Conservation (phyloP, 1,284 basidiomycete genomes). For the Mycena citricolor region DNA sequence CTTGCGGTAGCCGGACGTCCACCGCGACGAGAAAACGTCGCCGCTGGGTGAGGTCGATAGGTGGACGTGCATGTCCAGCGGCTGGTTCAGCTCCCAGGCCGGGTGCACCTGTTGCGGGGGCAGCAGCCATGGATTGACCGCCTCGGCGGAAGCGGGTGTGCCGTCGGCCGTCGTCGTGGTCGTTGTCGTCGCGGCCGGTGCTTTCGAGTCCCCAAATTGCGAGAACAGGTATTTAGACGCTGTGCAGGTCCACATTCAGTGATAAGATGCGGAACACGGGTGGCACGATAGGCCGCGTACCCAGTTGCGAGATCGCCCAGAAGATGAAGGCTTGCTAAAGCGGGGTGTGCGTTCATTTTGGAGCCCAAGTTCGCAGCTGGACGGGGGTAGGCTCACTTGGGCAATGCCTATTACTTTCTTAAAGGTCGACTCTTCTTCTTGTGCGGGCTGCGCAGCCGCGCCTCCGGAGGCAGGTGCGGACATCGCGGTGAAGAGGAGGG, state of each 20-base stretch:
- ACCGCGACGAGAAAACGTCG: constrained; percentile 56
- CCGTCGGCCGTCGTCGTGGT: constrained; percentile 30
- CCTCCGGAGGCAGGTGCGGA: no score
- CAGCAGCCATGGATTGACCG: constrained; percentile 43
- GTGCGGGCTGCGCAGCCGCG: no score
- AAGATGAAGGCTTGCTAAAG: constrained; percentile 66
- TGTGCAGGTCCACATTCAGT: constrained; percentile 26
- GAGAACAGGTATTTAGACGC: constrained; percentile 45
- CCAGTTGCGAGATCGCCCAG: constrained; percentile 61
- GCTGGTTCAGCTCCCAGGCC: constrained; percentile 59
- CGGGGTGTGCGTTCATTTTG: neutral
- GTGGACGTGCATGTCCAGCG: constrained; percentile 73
- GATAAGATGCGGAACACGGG: constrained; percentile 8
- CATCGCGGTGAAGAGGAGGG: no score
- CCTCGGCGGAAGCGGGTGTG: constrained; percentile 29
- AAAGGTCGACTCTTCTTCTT: constrained; percentile 34
- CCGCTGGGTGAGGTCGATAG: constrained; percentile 65
- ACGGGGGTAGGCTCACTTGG: constrained; percentile 52
- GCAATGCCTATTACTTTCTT: constrained; percentile 40
- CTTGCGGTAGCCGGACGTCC: constrained; percentile 47
- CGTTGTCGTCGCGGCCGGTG: constrained; percentile 31
- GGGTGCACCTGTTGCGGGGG: constrained; percentile 52
- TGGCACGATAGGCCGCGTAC: constrained; percentile 42
- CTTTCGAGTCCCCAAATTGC: no score
- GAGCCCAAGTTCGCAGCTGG: neutral